Evolutionary conservation across 345 rosid species (phyloP), one percentile per base, ranked within the genome.

Genomic region (Aquilaria yunnanensis): DNA sequence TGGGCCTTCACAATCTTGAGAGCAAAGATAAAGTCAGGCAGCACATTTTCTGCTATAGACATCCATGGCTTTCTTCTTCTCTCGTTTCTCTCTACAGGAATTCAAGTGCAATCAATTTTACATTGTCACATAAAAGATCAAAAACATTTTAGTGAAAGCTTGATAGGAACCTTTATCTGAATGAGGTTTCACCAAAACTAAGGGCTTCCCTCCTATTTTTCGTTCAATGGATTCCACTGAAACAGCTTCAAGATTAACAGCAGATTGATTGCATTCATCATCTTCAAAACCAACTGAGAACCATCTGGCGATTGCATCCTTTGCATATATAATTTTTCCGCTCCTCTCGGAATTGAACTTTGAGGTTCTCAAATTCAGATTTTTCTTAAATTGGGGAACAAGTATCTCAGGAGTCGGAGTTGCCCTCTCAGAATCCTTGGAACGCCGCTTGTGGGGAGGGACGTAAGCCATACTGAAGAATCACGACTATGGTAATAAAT

Each of bases 371-470:
- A 72, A 55, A 68, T 67, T 71, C 0, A 70, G 47, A 4, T 70
- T 77, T 51, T 60, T 78, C 54, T 55, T 69, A 72, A 79, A 81
- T 32, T 10, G 57, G 16, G 75, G 71, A 56, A 29, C 41, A 45
- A 68, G 59, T 51, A 46, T 56, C 9, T 81, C 80, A 49, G 81
- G 80, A 67, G 62, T 46, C 33, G 67, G 81, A 10, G 75, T 14
- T 32, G 74, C 75, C 59, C 14, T 76, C 12, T 8, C 52, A 3
- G 67, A 60, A 37, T 68, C 78, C 62, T 61, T 72, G 5, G 70
- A 69, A 61, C 75, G 73, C 34, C 92, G 78, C 81, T 80, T 88
- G 61, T 82, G 85, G 32, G 86, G 88, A 34, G 90, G 88, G 61
- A 87, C 48, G 41, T 87, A 87, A 60, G 94, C 80, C 94, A 84